Conservation (phyloP, 176 grass and related monocot species). For the Lolium multiflorum region DNA sequence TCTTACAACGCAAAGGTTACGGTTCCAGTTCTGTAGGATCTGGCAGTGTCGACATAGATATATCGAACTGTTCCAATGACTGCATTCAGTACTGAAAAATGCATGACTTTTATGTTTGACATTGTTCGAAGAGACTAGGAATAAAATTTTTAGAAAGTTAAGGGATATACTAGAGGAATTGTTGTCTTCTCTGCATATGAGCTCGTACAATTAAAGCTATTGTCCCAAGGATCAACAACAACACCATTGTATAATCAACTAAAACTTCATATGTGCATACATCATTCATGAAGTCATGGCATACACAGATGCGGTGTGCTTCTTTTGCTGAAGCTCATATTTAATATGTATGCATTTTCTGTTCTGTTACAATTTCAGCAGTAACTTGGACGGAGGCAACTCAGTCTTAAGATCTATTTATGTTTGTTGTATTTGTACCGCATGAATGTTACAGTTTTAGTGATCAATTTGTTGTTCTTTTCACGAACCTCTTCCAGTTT, state of each 20-base stretch:
- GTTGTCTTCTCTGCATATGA: neutral
- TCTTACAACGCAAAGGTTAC: neutral
- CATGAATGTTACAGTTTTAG: constrained; percentile 10
- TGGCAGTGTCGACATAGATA: neutral
- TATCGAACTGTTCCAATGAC: neutral
- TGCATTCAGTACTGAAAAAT: neutral
- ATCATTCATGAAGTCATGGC: neutral
- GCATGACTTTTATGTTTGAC: neutral
- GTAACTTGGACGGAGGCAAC: neutral
- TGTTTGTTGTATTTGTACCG: neutral
- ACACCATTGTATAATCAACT: neutral
- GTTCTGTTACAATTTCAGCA: neutral
- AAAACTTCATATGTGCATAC: neutral
- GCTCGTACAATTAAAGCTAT: neutral
- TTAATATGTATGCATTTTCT: neutral
- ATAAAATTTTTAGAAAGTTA: neutral
- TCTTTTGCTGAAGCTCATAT: no score
- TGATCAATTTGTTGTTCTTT: constrained; percentile 29
- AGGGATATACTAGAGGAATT: neutral
- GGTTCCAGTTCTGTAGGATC: constrained; percentile 4
- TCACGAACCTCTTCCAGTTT: constrained; percentile 58
- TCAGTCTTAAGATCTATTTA: neutral
- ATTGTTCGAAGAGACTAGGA: neutral
- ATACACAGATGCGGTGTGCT: no score
- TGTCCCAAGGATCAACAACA: constrained; percentile 16